These are phyloP conservation scores for Cystobasidium tubakii DNA, from an alignment of 768 basidiomycete species.

Conservation along the genomic window DNA sequence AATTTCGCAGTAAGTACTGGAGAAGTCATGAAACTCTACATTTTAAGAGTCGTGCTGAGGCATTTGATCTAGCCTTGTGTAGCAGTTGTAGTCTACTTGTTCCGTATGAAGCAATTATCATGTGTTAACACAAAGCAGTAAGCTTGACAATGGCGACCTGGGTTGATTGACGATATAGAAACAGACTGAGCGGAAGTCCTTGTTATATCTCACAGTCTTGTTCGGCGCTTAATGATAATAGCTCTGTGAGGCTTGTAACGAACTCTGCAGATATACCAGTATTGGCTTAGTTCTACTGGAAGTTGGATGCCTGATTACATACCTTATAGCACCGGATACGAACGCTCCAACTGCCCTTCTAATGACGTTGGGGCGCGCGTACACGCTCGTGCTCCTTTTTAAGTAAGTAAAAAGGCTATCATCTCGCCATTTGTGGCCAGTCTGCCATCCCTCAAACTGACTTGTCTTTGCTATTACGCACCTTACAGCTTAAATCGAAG, in stretches of 20 bases:
- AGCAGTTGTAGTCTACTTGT: neutral
- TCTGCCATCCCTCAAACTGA: no score
- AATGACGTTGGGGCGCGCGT: neutral
- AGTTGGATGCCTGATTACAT: neutral
- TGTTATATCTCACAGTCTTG: neutral
- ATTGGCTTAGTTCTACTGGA: constrained; percentile 10
- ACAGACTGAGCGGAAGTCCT: neutral
- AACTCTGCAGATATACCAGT: neutral
- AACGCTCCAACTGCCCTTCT: neutral
- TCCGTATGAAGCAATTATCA: neutral
- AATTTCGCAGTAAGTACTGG: neutral
- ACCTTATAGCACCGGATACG: neutral
- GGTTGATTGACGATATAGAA: no score
- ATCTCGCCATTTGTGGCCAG: no score
- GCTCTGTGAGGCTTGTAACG: neutral
- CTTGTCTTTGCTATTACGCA: neutral
- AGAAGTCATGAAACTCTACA: neutral
- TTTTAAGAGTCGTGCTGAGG: neutral
- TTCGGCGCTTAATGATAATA: neutral
- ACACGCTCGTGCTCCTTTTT: neutral
- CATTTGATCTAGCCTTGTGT: neutral
- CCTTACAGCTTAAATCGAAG: neutral
- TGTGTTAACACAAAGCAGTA: neutral
- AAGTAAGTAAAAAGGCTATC: neutral
- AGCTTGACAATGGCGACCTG: neutral